Base-by-base conservation (phyloP, 345 rosid genomes). In the Boechera stricta region DNA sequence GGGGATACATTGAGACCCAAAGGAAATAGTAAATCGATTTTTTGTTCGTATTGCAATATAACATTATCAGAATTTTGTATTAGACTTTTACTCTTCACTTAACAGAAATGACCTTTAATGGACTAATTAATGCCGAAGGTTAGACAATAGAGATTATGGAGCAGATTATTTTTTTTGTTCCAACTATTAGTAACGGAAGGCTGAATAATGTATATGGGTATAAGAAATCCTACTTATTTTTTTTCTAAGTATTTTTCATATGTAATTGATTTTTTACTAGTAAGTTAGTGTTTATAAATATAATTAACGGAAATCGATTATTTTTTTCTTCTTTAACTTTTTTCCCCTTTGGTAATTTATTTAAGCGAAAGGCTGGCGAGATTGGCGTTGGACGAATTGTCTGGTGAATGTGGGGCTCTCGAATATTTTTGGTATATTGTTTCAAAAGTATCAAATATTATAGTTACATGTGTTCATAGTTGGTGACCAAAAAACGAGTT, bases 1-100 rank as follows among this genome's bases (percentile, higher is more conserved):
- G 70, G 79, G 75, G 64, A 61, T 77, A 70, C 70, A 61, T 2
- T 69, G 64, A 53, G 77, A 44, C 39, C 48, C 59, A n/a, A 39
- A 59, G 6, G n/a, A 4, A 32, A 49, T 7, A 44, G 26, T 29
- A 41, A 5, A 10, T 59, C 5, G 10, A 12, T 16, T 31, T 4
- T 73, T 31, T 7, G 0, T n/a, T 10, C 5, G 7, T 52, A 24
- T 54, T 53, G 29, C 8, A 54, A 5, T 41, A 11, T 16, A 7
- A 0, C 56, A 29, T 36, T 38, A 42, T 54, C 16, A 3, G 38
- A 9, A 15, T 53, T 54, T 61, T 24, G 67, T 39, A 12, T 74
- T 16, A 39, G 41, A 39, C 47, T 41, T 73, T 21, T 56, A 35
- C 71, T 73, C 10, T 74, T 39, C 71, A 41, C 60, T 45, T 11